Conservation (phyloP, 192 early-diverging fungal species). For the Coemansia sp. region DNA sequence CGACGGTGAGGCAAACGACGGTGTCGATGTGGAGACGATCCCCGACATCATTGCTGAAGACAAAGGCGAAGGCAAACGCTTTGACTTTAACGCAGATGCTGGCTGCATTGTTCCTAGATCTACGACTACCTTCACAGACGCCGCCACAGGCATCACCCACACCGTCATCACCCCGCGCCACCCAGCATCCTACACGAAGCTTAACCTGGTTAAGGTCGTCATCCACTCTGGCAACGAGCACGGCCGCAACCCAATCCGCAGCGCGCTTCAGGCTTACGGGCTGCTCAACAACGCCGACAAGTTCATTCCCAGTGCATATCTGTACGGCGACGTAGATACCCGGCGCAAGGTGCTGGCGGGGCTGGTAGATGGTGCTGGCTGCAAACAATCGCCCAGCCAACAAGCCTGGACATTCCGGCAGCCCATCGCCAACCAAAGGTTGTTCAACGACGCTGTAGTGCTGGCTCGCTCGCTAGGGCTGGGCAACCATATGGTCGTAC, state of each 20-base stretch:
- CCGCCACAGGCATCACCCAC: neutral
- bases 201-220: conserved; percentile 11
- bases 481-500: conserved; percentile 14
- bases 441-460: conserved; percentile 14
- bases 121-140: neutral
- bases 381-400: neutral
- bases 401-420: conserved; percentile 16
- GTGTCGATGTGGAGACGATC: neutral
- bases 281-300: neutral
- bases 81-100: neutral
- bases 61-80: neutral
- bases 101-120: conserved; percentile 2
- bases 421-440: neutral
- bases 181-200: conserved; percentile 11
- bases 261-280: conserved; percentile 10
- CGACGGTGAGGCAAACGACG: neutral
- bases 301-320: conserved; percentile 9
- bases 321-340: conserved; percentile 14
- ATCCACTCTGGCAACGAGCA: conserved; percentile 3
- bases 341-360: conserved; percentile 17
- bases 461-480: conserved; percentile 20
- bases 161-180: conserved; percentile 12
- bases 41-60: neutral
- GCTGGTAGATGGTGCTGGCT: conserved; percentile 9
- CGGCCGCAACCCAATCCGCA: neutral